phyloP scores from a whole-genome alignment of 345 rosid species.

The Eucalyptus pauciflora region DNA sequence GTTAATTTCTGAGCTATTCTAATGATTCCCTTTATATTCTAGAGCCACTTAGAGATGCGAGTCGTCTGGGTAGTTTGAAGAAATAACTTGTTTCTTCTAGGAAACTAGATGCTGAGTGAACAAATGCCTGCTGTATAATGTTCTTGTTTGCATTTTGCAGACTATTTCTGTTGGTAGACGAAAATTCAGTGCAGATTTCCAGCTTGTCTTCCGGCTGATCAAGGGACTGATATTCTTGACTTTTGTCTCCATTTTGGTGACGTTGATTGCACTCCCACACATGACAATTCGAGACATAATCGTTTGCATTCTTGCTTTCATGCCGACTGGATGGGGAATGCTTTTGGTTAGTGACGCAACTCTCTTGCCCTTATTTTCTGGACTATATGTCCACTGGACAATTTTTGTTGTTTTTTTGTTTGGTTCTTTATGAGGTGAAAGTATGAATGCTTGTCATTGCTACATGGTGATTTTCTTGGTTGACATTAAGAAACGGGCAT shows the following conservation, averaged over 20 bases:
- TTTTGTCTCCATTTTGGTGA: constrained; percentile 64
- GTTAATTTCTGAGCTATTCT: background rate
- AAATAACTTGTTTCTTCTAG: background rate
- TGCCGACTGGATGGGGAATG: constrained; percentile 99
- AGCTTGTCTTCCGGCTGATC: constrained; percentile 84
- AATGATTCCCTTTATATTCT: background rate
- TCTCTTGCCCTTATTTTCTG: background rate
- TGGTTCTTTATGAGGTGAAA: background rate
- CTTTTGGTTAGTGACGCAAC: constrained; percentile 52
- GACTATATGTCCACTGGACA: background rate
- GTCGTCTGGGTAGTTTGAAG: background rate
- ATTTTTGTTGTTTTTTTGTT: background rate
- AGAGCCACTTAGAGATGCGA: background rate
- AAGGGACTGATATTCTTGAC: constrained; percentile 95
- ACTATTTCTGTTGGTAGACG: constrained; percentile 92
- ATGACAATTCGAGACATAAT: constrained; percentile 83
- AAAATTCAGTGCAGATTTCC: constrained; percentile 91
- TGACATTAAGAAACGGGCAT: background rate
- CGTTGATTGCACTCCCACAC: constrained; percentile 68
- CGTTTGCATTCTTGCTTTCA: constrained; percentile 92
- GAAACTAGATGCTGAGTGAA: background rate
- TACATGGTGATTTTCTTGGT: too few relatives aligned
- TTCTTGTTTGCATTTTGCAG: constrained; percentile 18
- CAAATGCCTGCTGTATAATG: background rate
- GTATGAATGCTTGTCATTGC: background rate